A percentile compares a stretch with the other conserved stretches of the same genome.
Conservation (phyloP, 345 rosid genomes). For the Lumnitzera littorea region DNA sequence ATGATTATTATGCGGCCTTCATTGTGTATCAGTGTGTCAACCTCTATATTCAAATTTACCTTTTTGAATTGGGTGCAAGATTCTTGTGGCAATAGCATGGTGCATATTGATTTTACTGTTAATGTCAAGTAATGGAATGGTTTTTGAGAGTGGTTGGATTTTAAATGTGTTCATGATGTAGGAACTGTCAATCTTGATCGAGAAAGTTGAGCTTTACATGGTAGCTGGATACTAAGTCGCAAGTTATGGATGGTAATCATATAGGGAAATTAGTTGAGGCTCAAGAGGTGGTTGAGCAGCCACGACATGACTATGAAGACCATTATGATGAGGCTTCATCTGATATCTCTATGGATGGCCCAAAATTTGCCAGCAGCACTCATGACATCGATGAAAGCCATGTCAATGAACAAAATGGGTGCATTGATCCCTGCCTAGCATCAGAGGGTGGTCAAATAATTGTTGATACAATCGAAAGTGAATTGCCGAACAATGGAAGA, state of each 20-base stretch:
- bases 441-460: conserved; percentile 36
- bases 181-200: conserved; percentile 26
- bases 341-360: conserved; percentile 38
- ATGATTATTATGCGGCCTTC: no score
- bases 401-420: conserved; percentile 27
- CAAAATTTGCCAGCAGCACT: conserved; percentile 32
- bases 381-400: conserved; percentile 49
- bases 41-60: no score
- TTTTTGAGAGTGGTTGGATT: conserved; percentile 28
- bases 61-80: not conserved
- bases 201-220: conserved; percentile 29
- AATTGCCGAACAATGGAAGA: conserved; percentile 33
- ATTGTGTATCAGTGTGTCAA: no score
- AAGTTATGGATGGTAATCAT: conserved; percentile 25
- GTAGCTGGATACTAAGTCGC: conserved; percentile 26
- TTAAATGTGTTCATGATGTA: conserved; percentile 16
- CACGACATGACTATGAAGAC: conserved; percentile 25
- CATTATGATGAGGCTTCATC: conserved; percentile 34
- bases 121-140: conserved; percentile 34
- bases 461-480: conserved; percentile 44
- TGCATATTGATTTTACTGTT: not conserved
- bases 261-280: conserved; percentile 23
- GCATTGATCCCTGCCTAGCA: conserved; percentile 24
- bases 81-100: not conserved
- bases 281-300: conserved; percentile 23